Conservation (phyloP, 2,329 filamentous ascomycete genomes). For the Botrytis sinoallii region DNA sequence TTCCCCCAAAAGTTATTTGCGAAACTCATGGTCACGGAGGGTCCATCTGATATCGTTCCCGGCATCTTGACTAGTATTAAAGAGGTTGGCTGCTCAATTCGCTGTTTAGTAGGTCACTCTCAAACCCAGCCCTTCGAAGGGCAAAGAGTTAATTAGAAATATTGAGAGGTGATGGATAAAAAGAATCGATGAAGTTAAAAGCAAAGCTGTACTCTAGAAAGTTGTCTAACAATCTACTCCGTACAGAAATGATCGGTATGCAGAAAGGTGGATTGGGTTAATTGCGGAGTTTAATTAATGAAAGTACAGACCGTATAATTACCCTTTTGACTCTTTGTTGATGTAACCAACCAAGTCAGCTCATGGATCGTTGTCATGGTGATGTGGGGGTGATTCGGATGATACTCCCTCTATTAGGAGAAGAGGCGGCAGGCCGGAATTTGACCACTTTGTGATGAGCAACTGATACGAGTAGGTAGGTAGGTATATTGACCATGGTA, state of each 20-base stretch:
- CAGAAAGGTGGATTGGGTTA: constrained; percentile 18
- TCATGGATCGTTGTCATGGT: constrained; percentile 1
- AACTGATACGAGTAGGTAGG: not conserved
- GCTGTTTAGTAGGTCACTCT: not conserved
- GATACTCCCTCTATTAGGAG: not conserved
- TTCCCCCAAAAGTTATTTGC: constrained; percentile 99
- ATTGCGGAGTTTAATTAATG: constrained; percentile 8
- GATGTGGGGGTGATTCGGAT: not conserved
- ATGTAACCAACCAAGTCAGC: not conserved
- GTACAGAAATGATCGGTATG: constrained; percentile 15
- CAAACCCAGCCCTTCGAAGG: constrained; percentile 9
- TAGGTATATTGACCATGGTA: not conserved
- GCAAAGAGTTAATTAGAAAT: constrained; percentile 2
- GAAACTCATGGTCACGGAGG: constrained; percentile 48
- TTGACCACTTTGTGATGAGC: not conserved
- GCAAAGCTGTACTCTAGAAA: not conserved
- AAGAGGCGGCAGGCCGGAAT: not conserved
- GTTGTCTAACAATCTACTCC: not conserved
- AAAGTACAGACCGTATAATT: not conserved
- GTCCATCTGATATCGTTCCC: constrained; percentile 37
- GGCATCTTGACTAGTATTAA: constrained; percentile 31
- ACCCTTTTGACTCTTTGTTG: not conserved
- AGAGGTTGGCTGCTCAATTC: not conserved
- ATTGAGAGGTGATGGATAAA: not conserved
- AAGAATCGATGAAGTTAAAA: constrained; percentile 8